phyloP scores from a whole-genome alignment of 495 filamentous ascomycete species.

The Mytilinidion resinicola region DNA sequence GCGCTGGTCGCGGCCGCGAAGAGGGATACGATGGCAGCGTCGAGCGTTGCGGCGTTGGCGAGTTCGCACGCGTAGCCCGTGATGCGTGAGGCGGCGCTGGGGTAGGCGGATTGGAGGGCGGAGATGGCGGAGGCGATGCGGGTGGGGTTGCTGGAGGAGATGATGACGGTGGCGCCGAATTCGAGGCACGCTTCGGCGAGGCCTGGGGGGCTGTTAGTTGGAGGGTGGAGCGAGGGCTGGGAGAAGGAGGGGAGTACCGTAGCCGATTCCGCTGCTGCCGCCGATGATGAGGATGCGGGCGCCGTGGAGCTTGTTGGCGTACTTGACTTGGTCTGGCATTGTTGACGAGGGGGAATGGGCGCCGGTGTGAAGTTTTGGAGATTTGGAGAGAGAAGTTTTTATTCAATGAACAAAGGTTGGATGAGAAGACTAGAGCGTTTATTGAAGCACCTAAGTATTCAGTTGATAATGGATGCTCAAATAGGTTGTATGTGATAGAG shows the following conservation, averaged over 20 bases:
- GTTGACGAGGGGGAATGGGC: not conserved
- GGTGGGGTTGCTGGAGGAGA: slow-evolving; percentile 32
- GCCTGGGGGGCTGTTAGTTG: not conserved
- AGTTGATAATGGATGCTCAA: not conserved
- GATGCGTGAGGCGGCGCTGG: slow-evolving; percentile 20
- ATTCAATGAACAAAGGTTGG: no score
- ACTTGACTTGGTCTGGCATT: slow-evolving; percentile 26
- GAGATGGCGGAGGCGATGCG: slow-evolving; percentile 27
- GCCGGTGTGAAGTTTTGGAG: not conserved
- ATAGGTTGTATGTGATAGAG: no score
- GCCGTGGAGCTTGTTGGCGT: slow-evolving; percentile 18
- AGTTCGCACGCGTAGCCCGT: slow-evolving; percentile 28
- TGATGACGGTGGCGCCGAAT: slow-evolving; percentile 25
- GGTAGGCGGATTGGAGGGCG: slow-evolving; percentile 27
- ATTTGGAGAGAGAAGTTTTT: not conserved
- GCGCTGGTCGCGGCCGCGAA: slow-evolving; percentile 22
- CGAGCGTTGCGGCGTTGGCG: slow-evolving; percentile 24
- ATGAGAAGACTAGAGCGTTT: not conserved
- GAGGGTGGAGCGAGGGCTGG: no score
- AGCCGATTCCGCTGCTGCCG: slow-evolving; percentile 33
- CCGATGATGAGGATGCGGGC: slow-evolving; percentile 28
- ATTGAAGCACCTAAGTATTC: not conserved
- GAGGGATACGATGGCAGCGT: slow-evolving; percentile 26
- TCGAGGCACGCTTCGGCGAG: slow-evolving; percentile 38
- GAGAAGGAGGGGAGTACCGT: not conserved